These are phyloP conservation scores for Penicillium sp. DNA, from an alignment of 2,329 filamentous ascomycete genomes.

Conservation along the genomic window DNA sequence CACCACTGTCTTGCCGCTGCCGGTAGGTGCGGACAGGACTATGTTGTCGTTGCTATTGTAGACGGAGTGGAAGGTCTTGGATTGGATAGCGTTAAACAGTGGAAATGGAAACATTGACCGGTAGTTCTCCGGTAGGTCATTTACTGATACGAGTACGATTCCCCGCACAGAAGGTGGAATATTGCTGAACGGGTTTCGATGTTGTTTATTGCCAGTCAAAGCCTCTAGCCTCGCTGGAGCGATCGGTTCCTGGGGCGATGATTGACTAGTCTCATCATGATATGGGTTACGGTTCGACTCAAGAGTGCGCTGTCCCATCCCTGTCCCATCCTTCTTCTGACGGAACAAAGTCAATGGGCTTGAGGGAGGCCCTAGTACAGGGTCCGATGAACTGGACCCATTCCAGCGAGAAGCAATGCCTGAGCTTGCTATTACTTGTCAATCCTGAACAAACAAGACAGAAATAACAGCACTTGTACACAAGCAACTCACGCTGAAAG, in stretches of 20 bases:
- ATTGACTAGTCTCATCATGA: neutral
- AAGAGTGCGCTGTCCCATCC: slow-evolving; percentile 2
- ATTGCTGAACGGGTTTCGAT: slow-evolving; percentile 22
- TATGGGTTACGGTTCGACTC: neutral
- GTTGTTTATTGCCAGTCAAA: neutral
- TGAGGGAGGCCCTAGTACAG: slow-evolving; percentile 22
- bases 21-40: slow-evolving; percentile 76
- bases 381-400: slow-evolving; percentile 30
- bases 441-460: neutral
- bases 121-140: slow-evolving; percentile 66
- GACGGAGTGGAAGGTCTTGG: slow-evolving; percentile 67
- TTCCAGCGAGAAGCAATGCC: slow-evolving; percentile 22
- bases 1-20: slow-evolving; percentile 79
- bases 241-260: neutral
- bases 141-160: slow-evolving; percentile 58
- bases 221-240: neutral
- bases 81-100: slow-evolving; percentile 79
- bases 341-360: slow-evolving; percentile 34
- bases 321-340: neutral
- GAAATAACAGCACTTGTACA: neutral
- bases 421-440: slow-evolving; percentile 15
- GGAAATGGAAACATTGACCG: slow-evolving; percentile 69
- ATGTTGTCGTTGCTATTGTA: slow-evolving; percentile 72
- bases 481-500: slow-evolving; percentile 29
- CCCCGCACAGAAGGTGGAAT: slow-evolving; percentile 50